Evolutionary conservation across 169 alveolate species (phyloP), one percentile per base, ranked within the genome.

Genomic region (Eimeria acervulina): DNA sequence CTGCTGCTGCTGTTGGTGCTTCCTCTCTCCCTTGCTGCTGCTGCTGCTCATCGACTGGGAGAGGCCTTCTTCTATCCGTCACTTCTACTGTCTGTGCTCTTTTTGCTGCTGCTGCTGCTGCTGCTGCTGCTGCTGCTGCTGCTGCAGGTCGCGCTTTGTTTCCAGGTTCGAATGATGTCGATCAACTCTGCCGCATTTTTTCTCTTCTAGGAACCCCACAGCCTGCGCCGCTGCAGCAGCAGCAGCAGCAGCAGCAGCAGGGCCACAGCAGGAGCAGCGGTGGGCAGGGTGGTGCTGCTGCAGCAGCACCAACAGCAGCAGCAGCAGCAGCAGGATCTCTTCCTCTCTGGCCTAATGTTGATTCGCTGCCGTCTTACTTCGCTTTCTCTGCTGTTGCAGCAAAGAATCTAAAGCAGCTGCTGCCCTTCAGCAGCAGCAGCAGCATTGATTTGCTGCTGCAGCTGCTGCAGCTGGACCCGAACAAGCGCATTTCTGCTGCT

Each of bases 401-500:
- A 40, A 88, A 88, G 84, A 12, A 61, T 13, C 84, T 88, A 26
- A 61, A 44, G 68, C 61, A 33, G 26, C 66, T 88, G 26, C 44
- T 88, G 31, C 94, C 94, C 8, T 88, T 88, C 68, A 51, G 55
- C 55, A 47, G 55, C 55, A 47, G 55, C 55, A 47, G 55, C 55
- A 47, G 55, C 55, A 47, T 47, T 7, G 55, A 47, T 47, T 12
- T 47, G 55, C 55, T 47, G 55, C 55, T 47, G 55, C 55, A 47
- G 55, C 90, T 97, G 42, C 89, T 98, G 47, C 97, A 97, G 89
- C 95, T 97, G 36, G 97, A 98, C 87, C 98, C 98, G 28, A 90
- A 61, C 33, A 94, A 96, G 61, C 91, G 99, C 87, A 95, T 97
- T 38, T 96, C 97, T 15, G 97, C 97, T 40, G 96, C 96, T 52